Evolutionary conservation across 305 asterid genomes (phyloP).

Genomic region (Caryopteris hybrid): DNA sequence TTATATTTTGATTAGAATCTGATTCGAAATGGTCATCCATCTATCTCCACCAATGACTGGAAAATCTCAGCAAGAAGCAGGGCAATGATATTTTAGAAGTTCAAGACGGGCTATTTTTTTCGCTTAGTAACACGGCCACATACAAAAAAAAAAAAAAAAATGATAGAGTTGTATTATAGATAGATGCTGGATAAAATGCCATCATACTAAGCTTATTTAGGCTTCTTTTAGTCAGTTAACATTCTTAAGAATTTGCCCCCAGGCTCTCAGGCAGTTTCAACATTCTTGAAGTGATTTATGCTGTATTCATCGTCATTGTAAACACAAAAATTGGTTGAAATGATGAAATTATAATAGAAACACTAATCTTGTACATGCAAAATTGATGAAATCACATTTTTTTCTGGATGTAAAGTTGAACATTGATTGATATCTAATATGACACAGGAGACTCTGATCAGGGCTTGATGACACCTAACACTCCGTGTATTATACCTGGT

Average conservation of each 20-base stretch:
- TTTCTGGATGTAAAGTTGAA: not conserved
- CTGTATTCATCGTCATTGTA: slow-evolving; percentile 10
- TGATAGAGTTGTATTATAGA: slow-evolving; percentile 16
- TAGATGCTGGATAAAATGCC: slow-evolving; percentile 11
- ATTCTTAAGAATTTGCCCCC: slow-evolving; percentile 2
- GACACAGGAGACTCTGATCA: slow-evolving; percentile 5
- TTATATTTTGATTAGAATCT: not conserved
- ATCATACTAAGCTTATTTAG: slow-evolving; percentile 10
- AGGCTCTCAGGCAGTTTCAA: not conserved
- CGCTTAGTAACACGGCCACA: not conserved
- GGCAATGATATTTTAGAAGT: not conserved
- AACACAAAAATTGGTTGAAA: not conserved
- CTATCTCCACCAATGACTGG: not conserved
- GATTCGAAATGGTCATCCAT: not conserved
- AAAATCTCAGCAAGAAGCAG: not conserved
- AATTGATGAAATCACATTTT: not conserved
- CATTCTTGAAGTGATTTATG: not conserved
- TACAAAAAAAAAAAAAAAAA: slow-evolving; percentile 6
- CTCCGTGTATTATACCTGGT: too few relatives aligned
- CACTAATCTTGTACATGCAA: not conserved
- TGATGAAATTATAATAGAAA: slow-evolving; percentile 6
- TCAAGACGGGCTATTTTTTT: not conserved
- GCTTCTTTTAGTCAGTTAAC: too few relatives aligned
- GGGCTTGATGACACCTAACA: too few relatives aligned
- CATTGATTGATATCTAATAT: not conserved